Conservation (phyloP, 116 monocot genomes). For the Dioscorea cayenensis region DNA sequence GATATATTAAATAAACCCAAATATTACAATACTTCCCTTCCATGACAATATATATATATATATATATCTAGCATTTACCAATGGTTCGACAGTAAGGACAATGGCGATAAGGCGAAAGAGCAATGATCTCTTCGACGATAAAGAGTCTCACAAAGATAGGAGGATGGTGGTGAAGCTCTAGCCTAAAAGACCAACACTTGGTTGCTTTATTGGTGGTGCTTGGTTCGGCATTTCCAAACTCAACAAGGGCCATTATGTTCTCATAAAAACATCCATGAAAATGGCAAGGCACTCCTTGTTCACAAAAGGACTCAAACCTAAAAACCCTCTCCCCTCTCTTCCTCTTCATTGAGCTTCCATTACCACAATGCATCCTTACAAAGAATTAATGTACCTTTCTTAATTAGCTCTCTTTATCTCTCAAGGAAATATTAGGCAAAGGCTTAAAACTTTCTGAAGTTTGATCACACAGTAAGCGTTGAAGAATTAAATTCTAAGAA, state of each 20-base stretch:
- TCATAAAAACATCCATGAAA: constrained; percentile 47
- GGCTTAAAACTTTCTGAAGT: not conserved
- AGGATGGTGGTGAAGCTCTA: constrained; percentile 47
- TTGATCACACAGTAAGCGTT: not conserved
- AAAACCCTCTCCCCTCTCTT: constrained; percentile 50
- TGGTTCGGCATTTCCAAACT: constrained; percentile 38
- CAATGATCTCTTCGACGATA: constrained; percentile 58
- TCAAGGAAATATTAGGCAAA: not conserved
- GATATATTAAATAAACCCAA: too few relatives aligned
- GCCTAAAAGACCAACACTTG: constrained; percentile 52
- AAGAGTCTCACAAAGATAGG: constrained; percentile 29
- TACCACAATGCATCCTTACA: not conserved
- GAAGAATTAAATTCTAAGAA: not conserved
- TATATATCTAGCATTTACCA: constrained; percentile 30
- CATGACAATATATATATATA: too few relatives aligned
- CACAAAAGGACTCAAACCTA: constrained; percentile 56
- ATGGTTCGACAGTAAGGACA: constrained; percentile 50
- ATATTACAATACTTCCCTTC: too few relatives aligned
- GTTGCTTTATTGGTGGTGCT: constrained; percentile 4
- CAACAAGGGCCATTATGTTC: constrained; percentile 39
- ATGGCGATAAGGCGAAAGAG: constrained; percentile 20
- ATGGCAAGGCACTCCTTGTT: constrained; percentile 35
- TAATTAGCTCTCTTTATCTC: too few relatives aligned
- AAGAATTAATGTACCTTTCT: not conserved
- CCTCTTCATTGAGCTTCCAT: constrained; percentile 42